Conservation (phyloP, 2,329 filamentous ascomycete genomes). For the Epichloe brachyelytri region DNA sequence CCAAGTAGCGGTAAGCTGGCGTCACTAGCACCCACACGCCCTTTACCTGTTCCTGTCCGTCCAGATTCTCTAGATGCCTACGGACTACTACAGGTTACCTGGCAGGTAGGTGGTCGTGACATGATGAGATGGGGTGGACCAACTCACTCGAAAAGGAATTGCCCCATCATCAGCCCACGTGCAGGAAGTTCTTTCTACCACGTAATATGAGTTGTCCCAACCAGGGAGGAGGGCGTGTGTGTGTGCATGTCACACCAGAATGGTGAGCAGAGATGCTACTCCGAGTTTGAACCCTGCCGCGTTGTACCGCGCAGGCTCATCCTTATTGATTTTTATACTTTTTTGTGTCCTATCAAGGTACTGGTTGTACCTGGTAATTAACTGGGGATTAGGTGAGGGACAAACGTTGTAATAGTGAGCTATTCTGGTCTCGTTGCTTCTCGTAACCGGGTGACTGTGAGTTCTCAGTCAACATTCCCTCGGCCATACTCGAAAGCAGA, state of each 20-base stretch:
- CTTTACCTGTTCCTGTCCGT: too few relatives aligned
- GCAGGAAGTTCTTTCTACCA: too few relatives aligned
- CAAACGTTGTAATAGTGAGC: too few relatives aligned
- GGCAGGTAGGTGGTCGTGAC: neutral
- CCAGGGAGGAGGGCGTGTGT: neutral
- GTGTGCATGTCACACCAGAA: neutral
- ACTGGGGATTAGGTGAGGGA: too few relatives aligned
- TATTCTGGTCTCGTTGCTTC: too few relatives aligned
- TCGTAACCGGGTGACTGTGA: too few relatives aligned
- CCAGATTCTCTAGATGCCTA: neutral
- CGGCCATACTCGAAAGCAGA: too few relatives aligned
- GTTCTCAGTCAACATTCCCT: too few relatives aligned
- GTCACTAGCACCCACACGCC: neutral
- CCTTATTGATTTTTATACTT: too few relatives aligned
- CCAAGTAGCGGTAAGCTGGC: conserved; percentile 2
- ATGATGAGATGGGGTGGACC: neutral
- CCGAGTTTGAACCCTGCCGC: conserved; percentile 1
- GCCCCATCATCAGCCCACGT: too few relatives aligned
- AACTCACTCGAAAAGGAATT: neutral
- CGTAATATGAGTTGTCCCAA: neutral
- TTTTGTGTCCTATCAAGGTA: neutral
- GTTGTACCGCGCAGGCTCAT: neutral
- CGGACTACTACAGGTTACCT: neutral
- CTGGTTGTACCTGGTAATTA: neutral
- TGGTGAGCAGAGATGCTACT: neutral